A percentile compares a stretch with the other conserved stretches of the same genome.
phyloP scores from a whole-genome alignment of 495 filamentous ascomycete species.

The Penicillium robsamsonii region DNA sequence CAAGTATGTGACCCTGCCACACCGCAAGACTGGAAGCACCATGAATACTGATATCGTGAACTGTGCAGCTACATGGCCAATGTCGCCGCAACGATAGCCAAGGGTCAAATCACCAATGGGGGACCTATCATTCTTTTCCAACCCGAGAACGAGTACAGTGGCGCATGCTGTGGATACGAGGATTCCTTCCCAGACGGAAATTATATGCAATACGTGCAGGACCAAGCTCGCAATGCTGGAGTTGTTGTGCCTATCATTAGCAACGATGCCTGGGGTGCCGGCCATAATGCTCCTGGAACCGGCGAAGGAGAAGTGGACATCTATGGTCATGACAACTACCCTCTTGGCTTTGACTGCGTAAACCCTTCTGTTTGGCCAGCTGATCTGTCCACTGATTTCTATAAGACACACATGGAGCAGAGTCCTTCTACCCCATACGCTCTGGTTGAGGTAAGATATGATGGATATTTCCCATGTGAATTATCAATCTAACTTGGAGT shows the following conservation, averaged over 20 bases:
- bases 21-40: neutral
- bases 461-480: neutral
- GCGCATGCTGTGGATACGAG: slow-evolving; percentile 36
- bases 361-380: slow-evolving; percentile 51
- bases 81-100: slow-evolving; percentile 63
- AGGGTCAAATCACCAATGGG: slow-evolving; percentile 74
- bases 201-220: slow-evolving; percentile 70
- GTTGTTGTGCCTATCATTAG: slow-evolving; percentile 73
- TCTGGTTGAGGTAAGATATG: slow-evolving; percentile 53
- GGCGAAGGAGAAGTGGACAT: slow-evolving; percentile 67
- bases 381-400: slow-evolving; percentile 47
- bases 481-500: slow-evolving; percentile 12
- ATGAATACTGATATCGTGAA: neutral
- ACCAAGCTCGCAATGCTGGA: slow-evolving; percentile 64
- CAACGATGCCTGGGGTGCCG: slow-evolving; percentile 63
- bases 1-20: slow-evolving; percentile 32
- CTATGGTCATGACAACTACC: slow-evolving; percentile 75
- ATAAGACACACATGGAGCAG: slow-evolving; percentile 50
- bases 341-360: slow-evolving; percentile 62
- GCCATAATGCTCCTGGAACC: slow-evolving; percentile 64
- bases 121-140: slow-evolving; percentile 76
- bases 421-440: slow-evolving; percentile 68
- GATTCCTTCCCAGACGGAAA: slow-evolving; percentile 50
- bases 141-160: slow-evolving; percentile 75
- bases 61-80: slow-evolving; percentile 34